A percentile compares a stretch with the other conserved stretches of the same genome.
phyloP scores from a whole-genome alignment of 768 basidiomycete genomes.

The Lactarius pseudohatsudake region DNA sequence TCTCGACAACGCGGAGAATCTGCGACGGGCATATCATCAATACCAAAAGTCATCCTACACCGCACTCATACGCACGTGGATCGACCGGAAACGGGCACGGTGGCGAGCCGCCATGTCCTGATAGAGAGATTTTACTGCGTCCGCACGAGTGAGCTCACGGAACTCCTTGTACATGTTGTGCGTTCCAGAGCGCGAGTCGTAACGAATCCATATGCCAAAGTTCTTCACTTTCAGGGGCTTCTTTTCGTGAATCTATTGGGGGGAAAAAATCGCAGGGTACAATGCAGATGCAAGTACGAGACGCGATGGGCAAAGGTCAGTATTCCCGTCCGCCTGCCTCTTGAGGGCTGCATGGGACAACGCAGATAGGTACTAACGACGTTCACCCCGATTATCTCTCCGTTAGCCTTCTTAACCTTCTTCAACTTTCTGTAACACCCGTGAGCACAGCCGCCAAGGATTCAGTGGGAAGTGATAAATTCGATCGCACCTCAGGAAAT shows the following conservation, averaged over 20 bases:
- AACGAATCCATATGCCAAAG: conserved; percentile 99
- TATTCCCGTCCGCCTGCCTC: conserved; percentile 79
- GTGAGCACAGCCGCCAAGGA: not conserved
- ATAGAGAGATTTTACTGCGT: conserved; percentile 95
- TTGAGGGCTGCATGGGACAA: conserved; percentile 65
- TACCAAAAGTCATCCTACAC: not conserved
- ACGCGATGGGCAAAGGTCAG: conserved; percentile 44
- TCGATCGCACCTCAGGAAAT: conserved; percentile 82
- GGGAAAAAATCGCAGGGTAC: conserved; percentile 27
- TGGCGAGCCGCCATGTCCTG: conserved; percentile 99
- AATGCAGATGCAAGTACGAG: conserved; percentile 34
- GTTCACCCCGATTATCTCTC: conserved; percentile 98
- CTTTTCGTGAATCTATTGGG: conserved; percentile 89
- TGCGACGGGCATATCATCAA: conserved; percentile 37
- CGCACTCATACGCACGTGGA: conserved; percentile 63
- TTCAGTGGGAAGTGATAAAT: not conserved
- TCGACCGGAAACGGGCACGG: conserved; percentile 98
- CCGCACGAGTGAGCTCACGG: conserved; percentile 92
- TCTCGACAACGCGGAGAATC: conserved; percentile 97
- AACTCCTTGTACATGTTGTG: conserved; percentile 99
- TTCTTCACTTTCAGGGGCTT: conserved; percentile 98
- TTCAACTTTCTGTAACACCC: conserved; percentile 71
- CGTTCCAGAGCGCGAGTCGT: conserved; percentile 98
- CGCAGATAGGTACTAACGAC: conserved; percentile 65
- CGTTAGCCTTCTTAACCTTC: conserved; percentile 99